Conservation (phyloP, 805 yeast genomes). For the Saccharomycopsis schoenii region DNA sequence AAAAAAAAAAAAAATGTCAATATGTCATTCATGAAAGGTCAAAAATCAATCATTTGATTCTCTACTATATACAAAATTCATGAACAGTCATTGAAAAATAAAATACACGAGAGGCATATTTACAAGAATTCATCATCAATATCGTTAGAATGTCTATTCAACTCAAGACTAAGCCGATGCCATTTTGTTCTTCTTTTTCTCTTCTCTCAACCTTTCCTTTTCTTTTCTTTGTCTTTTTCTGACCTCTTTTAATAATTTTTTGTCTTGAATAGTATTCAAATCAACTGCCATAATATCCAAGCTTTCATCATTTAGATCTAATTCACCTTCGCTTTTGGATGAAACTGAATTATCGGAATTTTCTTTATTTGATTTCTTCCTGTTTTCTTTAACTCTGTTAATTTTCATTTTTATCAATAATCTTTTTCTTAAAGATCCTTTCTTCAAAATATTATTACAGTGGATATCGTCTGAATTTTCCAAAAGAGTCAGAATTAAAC, state of each 20-base stretch:
- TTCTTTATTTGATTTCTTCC: neutral
- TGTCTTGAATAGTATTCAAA: constrained; percentile 8
- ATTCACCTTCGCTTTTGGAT: neutral
- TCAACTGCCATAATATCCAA: constrained; percentile 12
- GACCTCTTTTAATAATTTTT: constrained; percentile 13
- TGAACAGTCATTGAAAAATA: neutral
- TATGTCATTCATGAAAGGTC: too few relatives aligned
- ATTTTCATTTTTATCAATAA: neutral
- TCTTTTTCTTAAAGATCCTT: neutral
- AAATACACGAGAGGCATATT: neutral
- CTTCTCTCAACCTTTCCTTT: constrained; percentile 7
- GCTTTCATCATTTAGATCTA: constrained; percentile 2
- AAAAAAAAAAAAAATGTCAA: too few relatives aligned
- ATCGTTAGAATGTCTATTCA: neutral
- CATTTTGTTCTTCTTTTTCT: constrained; percentile 3
- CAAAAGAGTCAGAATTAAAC: constrained; percentile 1
- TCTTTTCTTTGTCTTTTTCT: constrained; percentile 16
- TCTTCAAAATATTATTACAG: neutral
- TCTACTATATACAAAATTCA: neutral
- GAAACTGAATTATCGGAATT: neutral
- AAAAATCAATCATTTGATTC: neutral
- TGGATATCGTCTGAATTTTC: neutral
- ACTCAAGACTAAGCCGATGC: neutral
- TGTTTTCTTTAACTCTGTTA: neutral
- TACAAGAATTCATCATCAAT: neutral